Percentiles rank a stretch among this genome's conserved stretches.
phyloP scores from a whole-genome alignment of 2,329 filamentous ascomycete genomes.

The Hypoxylon sp. region DNA sequence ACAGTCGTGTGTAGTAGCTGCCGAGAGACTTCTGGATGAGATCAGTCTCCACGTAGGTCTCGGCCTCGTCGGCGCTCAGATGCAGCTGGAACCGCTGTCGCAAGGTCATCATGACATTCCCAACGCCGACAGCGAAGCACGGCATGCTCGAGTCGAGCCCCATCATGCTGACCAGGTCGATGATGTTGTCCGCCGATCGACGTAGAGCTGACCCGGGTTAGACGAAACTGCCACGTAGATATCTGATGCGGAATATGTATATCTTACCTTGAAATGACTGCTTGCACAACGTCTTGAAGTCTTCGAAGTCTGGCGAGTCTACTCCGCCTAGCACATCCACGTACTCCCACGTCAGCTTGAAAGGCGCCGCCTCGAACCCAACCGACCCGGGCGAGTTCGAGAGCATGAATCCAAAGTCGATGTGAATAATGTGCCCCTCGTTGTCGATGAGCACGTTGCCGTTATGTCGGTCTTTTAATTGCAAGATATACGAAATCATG shows the following conservation, averaged over 20 bases:
- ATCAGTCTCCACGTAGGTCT: slow-evolving; percentile 81
- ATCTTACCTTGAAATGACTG: slow-evolving; percentile 79
- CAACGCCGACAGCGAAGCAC: slow-evolving; percentile 78
- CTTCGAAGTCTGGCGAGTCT: slow-evolving; percentile 72
- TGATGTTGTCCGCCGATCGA: slow-evolving; percentile 79
- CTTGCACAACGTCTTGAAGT: slow-evolving; percentile 82
- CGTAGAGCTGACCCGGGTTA: slow-evolving; percentile 65
- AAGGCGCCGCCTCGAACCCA: slow-evolving; percentile 85
- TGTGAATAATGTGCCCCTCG: slow-evolving; percentile 86
- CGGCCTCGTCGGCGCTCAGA: slow-evolving; percentile 81
- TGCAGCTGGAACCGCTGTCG: slow-evolving; percentile 82
- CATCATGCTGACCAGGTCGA: slow-evolving; percentile 86
- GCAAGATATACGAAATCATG: slow-evolving; percentile 82
- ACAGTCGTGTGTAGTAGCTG: slow-evolving; percentile 88
- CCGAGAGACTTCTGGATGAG: slow-evolving; percentile 82
- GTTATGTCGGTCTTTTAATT: slow-evolving; percentile 87
- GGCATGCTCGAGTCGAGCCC: slow-evolving; percentile 84
- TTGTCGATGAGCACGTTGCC: slow-evolving; percentile 87
- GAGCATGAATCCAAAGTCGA: slow-evolving; percentile 90
- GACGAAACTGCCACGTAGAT: neutral
- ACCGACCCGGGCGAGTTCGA: slow-evolving; percentile 86
- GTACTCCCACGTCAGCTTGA: slow-evolving; percentile 87
- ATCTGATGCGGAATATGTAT: neutral
- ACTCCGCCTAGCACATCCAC: slow-evolving; percentile 82
- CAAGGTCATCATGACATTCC: slow-evolving; percentile 72